phyloP scores from a whole-genome alignment of 139 green algal species.

The Chlamydomonas applanata region DNA sequence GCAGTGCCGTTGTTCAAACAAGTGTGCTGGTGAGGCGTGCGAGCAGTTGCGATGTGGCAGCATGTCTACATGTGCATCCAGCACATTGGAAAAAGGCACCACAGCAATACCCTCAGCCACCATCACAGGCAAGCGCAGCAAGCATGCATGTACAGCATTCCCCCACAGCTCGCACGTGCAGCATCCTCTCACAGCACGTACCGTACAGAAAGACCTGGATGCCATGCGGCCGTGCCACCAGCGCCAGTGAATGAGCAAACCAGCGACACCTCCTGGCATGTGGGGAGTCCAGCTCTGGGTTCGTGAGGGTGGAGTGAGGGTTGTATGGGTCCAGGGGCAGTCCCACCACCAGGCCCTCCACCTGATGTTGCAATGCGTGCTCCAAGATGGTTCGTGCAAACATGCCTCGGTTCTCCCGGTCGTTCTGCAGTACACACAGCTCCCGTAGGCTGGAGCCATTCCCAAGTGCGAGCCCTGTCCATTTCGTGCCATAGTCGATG shows the following conservation, averaged over 20 bases:
- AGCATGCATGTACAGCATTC: too few relatives aligned
- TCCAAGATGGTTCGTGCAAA: not conserved
- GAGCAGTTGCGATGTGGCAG: too few relatives aligned
- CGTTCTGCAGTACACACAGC: not conserved
- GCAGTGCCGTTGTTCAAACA: too few relatives aligned
- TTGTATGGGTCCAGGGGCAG: constrained; percentile 7
- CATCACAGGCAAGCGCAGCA: too few relatives aligned
- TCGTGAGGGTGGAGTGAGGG: constrained; percentile 1
- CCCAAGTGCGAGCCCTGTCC: constrained; percentile 6
- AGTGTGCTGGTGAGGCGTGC: too few relatives aligned
- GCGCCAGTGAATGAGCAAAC: not conserved
- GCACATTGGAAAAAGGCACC: too few relatives aligned
- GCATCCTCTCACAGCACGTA: too few relatives aligned
- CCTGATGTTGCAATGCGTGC: not conserved
- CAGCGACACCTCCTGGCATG: not conserved
- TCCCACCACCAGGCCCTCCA: not conserved
- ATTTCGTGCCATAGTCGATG: constrained; percentile 6
- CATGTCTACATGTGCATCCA: too few relatives aligned
- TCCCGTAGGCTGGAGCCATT: not conserved
- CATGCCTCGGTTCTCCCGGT: constrained; percentile 4
- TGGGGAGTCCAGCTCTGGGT: not conserved
- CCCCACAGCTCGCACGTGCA: too few relatives aligned
- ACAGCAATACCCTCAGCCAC: too few relatives aligned
- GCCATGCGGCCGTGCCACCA: not conserved
- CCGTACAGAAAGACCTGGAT: constrained; percentile 4